Base-by-base conservation (phyloP, 805 yeast species). In the Suhomyces sp. region DNA sequence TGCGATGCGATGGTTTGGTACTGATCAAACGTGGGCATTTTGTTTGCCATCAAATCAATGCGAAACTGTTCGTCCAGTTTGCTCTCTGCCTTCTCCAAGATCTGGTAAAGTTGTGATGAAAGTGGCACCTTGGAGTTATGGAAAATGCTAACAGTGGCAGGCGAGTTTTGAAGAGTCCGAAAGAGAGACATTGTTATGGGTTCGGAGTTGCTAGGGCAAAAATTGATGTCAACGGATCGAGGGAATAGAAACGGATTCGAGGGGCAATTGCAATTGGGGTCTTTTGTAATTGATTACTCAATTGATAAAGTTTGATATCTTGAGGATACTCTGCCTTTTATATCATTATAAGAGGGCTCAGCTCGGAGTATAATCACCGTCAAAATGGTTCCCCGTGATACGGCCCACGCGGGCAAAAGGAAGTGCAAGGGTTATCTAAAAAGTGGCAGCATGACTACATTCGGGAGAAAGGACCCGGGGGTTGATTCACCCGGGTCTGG, bases 21-120 rank as follows among this genome's bases (percentile, higher is more conserved):
- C 45, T 67, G 72, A 47, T 63, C 70, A 39, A 53, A 67, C 4
- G 73, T 68, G 23, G 73, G 73, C 57, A 68, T 60, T 26, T 57
- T 54, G 38, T 64, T 54, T 12, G 58, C 57, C 60, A 56, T 51
- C 45, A 65, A 48, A 42, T 67, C 71, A 34, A 68, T 40, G 28
- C 54, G 55, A 36, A 68, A 65, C 25, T 55, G 53, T 5, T 49
- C 52, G 43, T 64, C 61, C 38, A 64, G 42, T 21, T 54, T 52
- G 31, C 21, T 36, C 39, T 53, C 50, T 1, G 72, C 66, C 37
- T 51, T 50, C 29, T 56, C 55, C 39, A 68, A 55, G 5, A 47
- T 35, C 22, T 57, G 50, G 42, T 56, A 60, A 15, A 68, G 50
- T 16, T 51, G 50, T 5, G 53, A 52, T 38, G 63, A 59, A 18